Base-by-base conservation (phyloP, 2,329 filamentous ascomycete genomes). In the Colletotrichum somersetense region DNA sequence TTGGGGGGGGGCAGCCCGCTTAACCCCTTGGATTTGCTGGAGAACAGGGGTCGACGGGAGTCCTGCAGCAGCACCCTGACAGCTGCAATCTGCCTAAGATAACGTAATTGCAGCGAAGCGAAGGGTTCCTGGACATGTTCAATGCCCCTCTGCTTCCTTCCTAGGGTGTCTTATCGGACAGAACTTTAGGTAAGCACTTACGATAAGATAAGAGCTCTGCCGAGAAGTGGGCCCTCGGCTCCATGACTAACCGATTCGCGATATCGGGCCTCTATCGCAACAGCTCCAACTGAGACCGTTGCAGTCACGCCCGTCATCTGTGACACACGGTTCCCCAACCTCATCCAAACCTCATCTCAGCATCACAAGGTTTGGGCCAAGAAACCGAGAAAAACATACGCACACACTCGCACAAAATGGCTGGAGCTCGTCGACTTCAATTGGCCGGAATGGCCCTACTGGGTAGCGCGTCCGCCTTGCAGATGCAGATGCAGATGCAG, bases 211-310 rank as follows among this genome's bases (percentile, higher is more conserved):
- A 65, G 59, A 70, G 59, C 66, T 65, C 14, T 38, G 35, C 53
- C 48, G 8, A 1, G 4, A 10, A 14, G 16, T 23, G 64, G 46
- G 48, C 48, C 61, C 66, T 72, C 70, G 70, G 61, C 30, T 12
- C 18, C 53, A 61, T 72, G 70, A 72, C 66, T 72, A 72, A 70
- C 59, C 40, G 59, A 65, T 65, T 61, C 66, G 70, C 70, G 70
- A 72, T 72, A 72, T 72, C 70, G 70, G 66, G 48, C 66, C 38
- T 65, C 48, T 61, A 72, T 69, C 70, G 66, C 70, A 65, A 69
- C 70, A 67, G 38, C 58, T 33, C 57, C 58, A 14, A 53, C 57
- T 42, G 66, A 16, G 55, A 62, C 65, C 56, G 26, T 35, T 16
- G 18, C 48, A n/a, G 18, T 61, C 42, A 11, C 16, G 5, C 48